Evolutionary conservation across 768 basidiomycete genomes (phyloP), one percentile per base, ranked within the genome.

Genomic region (Tylopilus sp.): DNA sequence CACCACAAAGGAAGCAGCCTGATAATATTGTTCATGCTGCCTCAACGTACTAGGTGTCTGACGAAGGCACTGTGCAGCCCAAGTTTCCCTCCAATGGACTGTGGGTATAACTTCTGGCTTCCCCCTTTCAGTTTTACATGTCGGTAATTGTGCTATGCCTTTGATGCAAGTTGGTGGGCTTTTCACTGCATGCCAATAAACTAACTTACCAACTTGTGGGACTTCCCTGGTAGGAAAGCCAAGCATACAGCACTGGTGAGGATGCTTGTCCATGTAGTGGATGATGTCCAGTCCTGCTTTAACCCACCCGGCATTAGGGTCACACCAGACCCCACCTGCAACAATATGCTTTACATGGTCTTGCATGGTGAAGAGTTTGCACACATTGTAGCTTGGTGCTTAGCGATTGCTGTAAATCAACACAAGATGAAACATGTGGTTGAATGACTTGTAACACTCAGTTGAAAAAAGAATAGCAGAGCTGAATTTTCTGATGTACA

Each of bases 371-470:
- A 64, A 64, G 2, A 41, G 6, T 4, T 52, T 25, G 29, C 63
- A 64, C 34, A 44, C 50, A 45, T 70, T 64, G 2, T 38, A 53
- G 6, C 64, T 67, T 0, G 63, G 72, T 2, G 67, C 72, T 17
- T 72, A 66, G 4, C 50, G 48, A 45, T 72, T 72, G 43, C 64
- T 66, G 22, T 70, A 58, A 1, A 73, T 52, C 11, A 54, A 67
- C 4, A 51, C 10, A 0, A 63, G 40, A 1, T 60, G 48, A 14
- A 71, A 70, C 2, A 73, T 54, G 1, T 62, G 62, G 12, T 64
- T 63, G 45, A 64, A 69, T 0, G 67, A 64, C 28, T 72, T 63
- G 30, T 57, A 72, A 1, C 44, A 38, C 34, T 72, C 63, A 2
- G 69, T 71, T 1, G 63, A 63, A 45, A 65, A 71, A 0, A 67